A percentile compares a stretch with the other conserved stretches of the same genome.
phyloP scores from a whole-genome alignment of 192 early-diverging fungal genomes.

The Coemansia sp. region DNA sequence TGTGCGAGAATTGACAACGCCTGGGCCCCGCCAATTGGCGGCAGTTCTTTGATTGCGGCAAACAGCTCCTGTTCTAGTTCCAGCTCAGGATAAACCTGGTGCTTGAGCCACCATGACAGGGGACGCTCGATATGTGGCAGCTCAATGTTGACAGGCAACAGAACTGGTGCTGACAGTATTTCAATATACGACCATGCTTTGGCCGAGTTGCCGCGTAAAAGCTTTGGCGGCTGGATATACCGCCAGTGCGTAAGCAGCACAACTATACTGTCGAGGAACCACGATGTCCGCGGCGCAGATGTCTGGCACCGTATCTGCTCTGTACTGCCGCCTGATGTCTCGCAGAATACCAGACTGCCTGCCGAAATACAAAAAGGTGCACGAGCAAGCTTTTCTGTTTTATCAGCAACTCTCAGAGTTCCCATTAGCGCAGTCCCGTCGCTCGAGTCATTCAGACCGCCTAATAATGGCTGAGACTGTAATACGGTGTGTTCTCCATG shows the following conservation, averaged over 20 bases:
- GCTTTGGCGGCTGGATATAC: slow-evolving; percentile 14
- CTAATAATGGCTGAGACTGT: background rate
- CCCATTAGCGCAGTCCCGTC: slow-evolving; percentile 24
- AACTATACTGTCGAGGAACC: slow-evolving; percentile 15
- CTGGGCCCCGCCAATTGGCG: slow-evolving; percentile 1
- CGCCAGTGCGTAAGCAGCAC: slow-evolving; percentile 37
- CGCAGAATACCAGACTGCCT: slow-evolving; percentile 24
- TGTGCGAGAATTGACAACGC: slow-evolving; percentile 3
- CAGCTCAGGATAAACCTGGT: slow-evolving; percentile 23
- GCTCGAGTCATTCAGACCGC: background rate
- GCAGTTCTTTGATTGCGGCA: slow-evolving; percentile 6
- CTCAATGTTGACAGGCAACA: slow-evolving; percentile 7
- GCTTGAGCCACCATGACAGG: slow-evolving; percentile 32
- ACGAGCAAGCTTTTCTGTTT: slow-evolving; percentile 11
- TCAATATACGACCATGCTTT: slow-evolving; percentile 29
- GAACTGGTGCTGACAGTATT: slow-evolving; percentile 22
- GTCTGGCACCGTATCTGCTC: slow-evolving; percentile 25
- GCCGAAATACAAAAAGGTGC: slow-evolving; percentile 18
- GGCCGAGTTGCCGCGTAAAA: slow-evolving; percentile 7
- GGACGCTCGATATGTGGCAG: slow-evolving; percentile 6
- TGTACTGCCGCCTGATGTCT: background rate
- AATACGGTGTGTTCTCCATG: background rate
- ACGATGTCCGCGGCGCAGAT: slow-evolving; percentile 12
- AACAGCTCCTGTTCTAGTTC: slow-evolving; percentile 15
- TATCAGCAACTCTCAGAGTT: slow-evolving; percentile 24